Evolutionary conservation across 768 basidiomycete genomes (phyloP).

Genomic region (Agaricus subrufescens): DNA sequence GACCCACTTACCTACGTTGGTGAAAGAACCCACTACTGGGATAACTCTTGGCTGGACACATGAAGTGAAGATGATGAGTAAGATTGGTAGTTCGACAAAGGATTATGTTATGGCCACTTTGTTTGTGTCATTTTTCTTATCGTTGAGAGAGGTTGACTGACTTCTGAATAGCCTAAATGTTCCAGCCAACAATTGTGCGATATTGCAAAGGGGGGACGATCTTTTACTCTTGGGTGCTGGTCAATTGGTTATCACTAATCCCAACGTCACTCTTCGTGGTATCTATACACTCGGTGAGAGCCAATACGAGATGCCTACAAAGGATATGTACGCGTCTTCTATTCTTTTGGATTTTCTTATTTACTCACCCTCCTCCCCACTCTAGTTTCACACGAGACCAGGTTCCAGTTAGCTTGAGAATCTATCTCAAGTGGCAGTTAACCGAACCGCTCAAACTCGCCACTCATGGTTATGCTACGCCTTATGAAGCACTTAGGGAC

Average conservation of each 20-base stretch:
- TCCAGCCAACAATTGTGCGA: constrained; percentile 84
- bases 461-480: constrained; percentile 80
- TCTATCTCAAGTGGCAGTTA: constrained; percentile 76
- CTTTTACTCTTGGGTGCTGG: constrained; percentile 75
- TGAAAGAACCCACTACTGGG: constrained; percentile 61
- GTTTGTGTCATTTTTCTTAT: constrained; percentile 31
- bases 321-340: constrained; percentile 60
- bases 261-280: constrained; percentile 76
- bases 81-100: constrained; percentile 36
- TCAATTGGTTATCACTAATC: constrained; percentile 81
- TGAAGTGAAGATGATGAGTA: constrained; percentile 75
- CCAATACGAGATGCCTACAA: constrained; percentile 83
- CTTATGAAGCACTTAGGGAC: constrained; percentile 73
- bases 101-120: constrained; percentile 80
- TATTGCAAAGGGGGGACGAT: constrained; percentile 78
- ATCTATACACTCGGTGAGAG: constrained; percentile 80
- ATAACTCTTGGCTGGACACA: constrained; percentile 66
- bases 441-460: constrained; percentile 59
- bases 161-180: constrained; percentile 57
- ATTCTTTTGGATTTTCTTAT: neutral
- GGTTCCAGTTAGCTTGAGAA: constrained; percentile 78
- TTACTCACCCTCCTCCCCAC: neutral
- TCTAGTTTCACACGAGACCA: constrained; percentile 78
- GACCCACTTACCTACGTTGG: constrained; percentile 60
- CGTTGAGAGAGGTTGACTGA: neutral